Conservation (phyloP, 257 asterid species). For the Rhazya stricta region DNA sequence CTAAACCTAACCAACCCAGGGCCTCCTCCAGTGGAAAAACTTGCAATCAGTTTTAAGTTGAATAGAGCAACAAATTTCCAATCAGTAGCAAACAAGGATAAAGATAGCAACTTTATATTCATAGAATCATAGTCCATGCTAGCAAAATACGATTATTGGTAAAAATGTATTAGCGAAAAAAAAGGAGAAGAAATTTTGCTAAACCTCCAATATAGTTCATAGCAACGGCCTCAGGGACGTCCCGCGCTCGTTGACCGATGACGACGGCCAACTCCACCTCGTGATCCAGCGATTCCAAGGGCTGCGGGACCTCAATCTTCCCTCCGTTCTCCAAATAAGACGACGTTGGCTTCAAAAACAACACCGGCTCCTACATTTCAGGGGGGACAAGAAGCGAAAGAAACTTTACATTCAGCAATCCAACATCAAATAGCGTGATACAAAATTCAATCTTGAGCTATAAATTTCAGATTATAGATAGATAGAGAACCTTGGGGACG, state of each 20-base stretch:
- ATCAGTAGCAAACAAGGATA: background rate
- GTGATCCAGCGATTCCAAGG: constrained; percentile 73
- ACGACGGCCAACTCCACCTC: constrained; percentile 98
- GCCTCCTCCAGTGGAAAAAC: background rate
- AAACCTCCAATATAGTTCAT: constrained; percentile 86
- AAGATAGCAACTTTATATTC: background rate
- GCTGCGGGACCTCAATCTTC: constrained; percentile 73
- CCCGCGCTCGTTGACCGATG: constrained; percentile 77
- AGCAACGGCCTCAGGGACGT: constrained; percentile 74
- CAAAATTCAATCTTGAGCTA: background rate
- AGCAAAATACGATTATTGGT: background rate
- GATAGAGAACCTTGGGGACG: constrained; percentile 55
- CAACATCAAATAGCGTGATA: background rate
- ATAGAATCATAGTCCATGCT: background rate
- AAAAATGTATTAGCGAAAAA: background rate
- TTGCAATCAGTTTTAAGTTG: background rate
- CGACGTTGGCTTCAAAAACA: constrained; percentile 93
- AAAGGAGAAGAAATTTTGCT: background rate
- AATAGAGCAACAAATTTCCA: background rate
- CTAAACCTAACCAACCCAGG: background rate
- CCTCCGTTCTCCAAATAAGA: constrained; percentile 91
- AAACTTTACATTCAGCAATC: background rate
- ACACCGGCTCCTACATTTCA: constrained; percentile 72
- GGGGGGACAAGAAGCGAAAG: background rate
- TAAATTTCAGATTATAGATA: background rate